Evolutionary conservation across 2,329 filamentous ascomycete species (phyloP), one percentile per base, ranked within the genome.

Genomic region (Diaporthe amygdali): DNA sequence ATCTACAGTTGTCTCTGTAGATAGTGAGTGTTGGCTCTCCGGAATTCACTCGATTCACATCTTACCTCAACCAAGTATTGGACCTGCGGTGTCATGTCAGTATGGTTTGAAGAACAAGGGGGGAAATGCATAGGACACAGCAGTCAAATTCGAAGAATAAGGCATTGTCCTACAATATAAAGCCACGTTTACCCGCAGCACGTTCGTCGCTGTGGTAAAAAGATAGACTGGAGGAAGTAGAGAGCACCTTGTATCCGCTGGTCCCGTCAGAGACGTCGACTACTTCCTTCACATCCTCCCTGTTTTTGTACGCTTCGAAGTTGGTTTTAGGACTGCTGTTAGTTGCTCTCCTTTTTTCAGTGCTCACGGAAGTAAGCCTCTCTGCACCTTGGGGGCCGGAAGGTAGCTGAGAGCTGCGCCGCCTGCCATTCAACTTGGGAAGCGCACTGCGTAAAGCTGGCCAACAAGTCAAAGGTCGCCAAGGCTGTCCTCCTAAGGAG

Each of bases 1-100:
- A 95, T 71, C 90, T 91, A 77, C 93, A 95, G 76, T 94, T 92
- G 76, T 95, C 93, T 73, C 92, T 91, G 17, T 25, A 17, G 25
- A 14, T 4, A n/a, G 25, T 70, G 12, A 73, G 56, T 41, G 4
- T n/a, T 44, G 32, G 34, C 10, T 9, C 22, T 12, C 5, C 49
- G 30, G 2, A 1, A 7, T 34, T 12, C 20, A 39, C 22, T 17
- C 4, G 14, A 22, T 15, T 27, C 12, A 15, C 6, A 37, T 10
- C 70, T 69, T 30, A 73, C 72, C 72, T 71, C 32, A 73, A 39
- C 72, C 72, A 73, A 41, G 54, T 46, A 30, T 63, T 39, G 12
- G 52, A 17, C n/a, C 71, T 73, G 59, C 14, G 17, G 8, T 25
- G 5, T 49, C 41, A 10, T 7, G 34, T 72, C 17, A 72, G 66